Conservation (phyloP, 2,329 filamentous ascomycete genomes). For the Colletotrichum graminicola region DNA sequence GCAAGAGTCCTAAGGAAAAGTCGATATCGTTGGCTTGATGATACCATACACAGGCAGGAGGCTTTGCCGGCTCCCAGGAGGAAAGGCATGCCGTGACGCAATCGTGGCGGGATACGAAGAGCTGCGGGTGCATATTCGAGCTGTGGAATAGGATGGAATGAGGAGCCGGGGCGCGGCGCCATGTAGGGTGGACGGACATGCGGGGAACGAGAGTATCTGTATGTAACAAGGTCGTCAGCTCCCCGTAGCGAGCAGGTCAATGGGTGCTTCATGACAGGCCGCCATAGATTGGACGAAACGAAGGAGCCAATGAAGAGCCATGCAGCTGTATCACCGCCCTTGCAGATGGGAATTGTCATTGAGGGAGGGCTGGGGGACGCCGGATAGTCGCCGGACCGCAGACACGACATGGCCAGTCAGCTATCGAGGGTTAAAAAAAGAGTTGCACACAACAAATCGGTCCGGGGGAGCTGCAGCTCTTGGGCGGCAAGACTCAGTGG, state of each 20-base stretch:
- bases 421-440: neutral
- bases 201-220: conserved; percentile 28
- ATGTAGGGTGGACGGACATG: conserved; percentile 36
- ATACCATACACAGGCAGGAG: neutral
- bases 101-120: conserved; percentile 6
- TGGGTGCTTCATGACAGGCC: conserved; percentile 19
- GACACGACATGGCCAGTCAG: conserved; percentile 17
- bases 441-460: conserved; percentile 32
- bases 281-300: neutral
- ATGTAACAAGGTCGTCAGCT: conserved; percentile 14
- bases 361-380: conserved; percentile 13
- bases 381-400: conserved; percentile 31
- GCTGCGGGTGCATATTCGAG: neutral
- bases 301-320: conserved; percentile 16
- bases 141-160: conserved; percentile 20
- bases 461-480: conserved; percentile 13
- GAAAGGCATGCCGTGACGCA: conserved; percentile 5
- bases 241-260: conserved; percentile 14
- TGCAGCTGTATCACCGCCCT: conserved; percentile 17
- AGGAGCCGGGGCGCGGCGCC: conserved; percentile 10
- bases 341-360: neutral
- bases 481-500: conserved; percentile 1
- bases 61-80: neutral
- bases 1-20: neutral
- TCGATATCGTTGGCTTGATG: neutral